These are phyloP conservation scores for Avena atlantica DNA, from an alignment of 176 grass and related monocot genomes.

Conservation along the genomic window DNA sequence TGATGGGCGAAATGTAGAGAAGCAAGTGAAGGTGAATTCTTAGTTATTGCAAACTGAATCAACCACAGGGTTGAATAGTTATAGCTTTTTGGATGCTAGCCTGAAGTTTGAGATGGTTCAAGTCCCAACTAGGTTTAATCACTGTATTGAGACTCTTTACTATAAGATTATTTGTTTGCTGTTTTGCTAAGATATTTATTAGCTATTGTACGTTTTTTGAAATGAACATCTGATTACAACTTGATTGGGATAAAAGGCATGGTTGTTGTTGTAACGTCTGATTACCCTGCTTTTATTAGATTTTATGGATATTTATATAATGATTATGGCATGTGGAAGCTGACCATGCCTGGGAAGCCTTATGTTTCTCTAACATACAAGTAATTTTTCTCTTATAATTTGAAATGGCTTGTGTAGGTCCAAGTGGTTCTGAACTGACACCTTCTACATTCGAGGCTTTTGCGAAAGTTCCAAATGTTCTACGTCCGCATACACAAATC, in stretches of 20 bases:
- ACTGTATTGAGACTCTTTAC: not conserved
- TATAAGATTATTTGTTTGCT: slow-evolving; percentile 19
- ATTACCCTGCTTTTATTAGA: slow-evolving; percentile 10
- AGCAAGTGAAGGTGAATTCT: not conserved
- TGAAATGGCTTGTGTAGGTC: slow-evolving; percentile 67
- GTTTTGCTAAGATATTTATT: not conserved
- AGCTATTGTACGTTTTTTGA: slow-evolving; percentile 14
- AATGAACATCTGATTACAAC: slow-evolving; percentile 12
- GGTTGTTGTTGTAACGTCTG: not conserved
- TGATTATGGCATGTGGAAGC: not conserved
- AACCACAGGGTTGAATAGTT: slow-evolving; percentile 9
- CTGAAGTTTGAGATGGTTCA: not conserved
- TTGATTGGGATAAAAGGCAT: no score
- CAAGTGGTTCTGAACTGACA: slow-evolving; percentile 73
- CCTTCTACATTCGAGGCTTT: slow-evolving; percentile 90
- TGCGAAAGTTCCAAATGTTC: slow-evolving; percentile 87
- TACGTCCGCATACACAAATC: slow-evolving; percentile 93
- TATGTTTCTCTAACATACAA: slow-evolving; percentile 29
- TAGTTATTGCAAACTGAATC: slow-evolving; percentile 7
- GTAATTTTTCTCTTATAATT: slow-evolving; percentile 29
- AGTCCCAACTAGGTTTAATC: slow-evolving; percentile 18
- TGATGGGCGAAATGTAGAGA: slow-evolving; percentile 1
- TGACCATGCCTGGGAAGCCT: not conserved
- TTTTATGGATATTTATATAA: slow-evolving; percentile 44
- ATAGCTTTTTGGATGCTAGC: not conserved